Evolutionary conservation across 306 rosid genomes (phyloP), one percentile per base, ranked within the genome.

Genomic region (Acacia crassicarpa): DNA sequence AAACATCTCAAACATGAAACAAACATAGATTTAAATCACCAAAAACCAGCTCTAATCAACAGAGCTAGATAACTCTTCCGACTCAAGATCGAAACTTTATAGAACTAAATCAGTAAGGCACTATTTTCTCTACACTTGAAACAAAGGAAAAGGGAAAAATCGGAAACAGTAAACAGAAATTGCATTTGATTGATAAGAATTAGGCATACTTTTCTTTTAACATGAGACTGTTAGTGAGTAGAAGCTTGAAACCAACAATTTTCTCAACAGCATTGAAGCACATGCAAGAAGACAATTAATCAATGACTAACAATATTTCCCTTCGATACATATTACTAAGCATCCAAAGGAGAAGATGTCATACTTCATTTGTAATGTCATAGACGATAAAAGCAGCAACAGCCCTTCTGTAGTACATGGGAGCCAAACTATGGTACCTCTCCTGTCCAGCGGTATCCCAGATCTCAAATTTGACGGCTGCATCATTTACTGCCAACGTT

Each of bases 191-290:
- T 25, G 35, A 33, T 56, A 33, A 65, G 68, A 81, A 72, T 51
- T 62, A 51, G 44, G 38, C 90, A 74, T 88, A 94, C 97, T 74
- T 83, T 43, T 78, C 23, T 41, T 84, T 67, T 38, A 87, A 71
- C 97, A 94, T 89, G 86, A 94, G 88, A 82, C 78, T 25, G 53
- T 77, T 85, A 80, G 95, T 91, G 62, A 91, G 56, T 19, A 88
- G 79, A 67, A 94, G 91, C 86, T 92, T 94, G 87, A 76, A 81
- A 65, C 97, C 97, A 45, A 97, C 90, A 65, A 94, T 86, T 67
- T 94, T 94, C 92, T 94, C 98, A 22, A 91, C 95, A 30, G 90
- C 49, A 30, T 17, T 3, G 8, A 62, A 30, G 19, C 48, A 45
- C 48, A 45, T 46, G 20, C 44, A 40, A 22, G 22, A 46, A 61